Base-by-base conservation (phyloP, 2,329 filamentous ascomycete species). In the Fusarium bulbicola region DNA sequence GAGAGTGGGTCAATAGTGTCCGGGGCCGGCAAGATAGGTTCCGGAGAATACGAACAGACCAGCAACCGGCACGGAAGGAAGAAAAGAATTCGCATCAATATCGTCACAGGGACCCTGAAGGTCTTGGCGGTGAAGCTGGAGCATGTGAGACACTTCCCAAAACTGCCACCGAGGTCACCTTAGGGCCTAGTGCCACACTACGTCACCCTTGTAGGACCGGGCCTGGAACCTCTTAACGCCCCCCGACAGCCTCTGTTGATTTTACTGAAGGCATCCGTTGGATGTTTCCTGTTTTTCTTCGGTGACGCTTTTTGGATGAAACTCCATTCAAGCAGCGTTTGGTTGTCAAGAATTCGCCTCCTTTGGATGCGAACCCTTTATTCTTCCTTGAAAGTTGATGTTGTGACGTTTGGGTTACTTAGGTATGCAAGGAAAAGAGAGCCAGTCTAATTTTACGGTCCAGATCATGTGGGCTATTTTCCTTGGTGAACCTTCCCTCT, bases 101-200 rank as follows among this genome's bases (percentile, higher is more conserved):
- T 73, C 43, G 36, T 42, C 46, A 53, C 37, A 52, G 53, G 24
- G 56, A 72, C 47, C 69, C 68, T 64, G 58, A 53, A 59, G 46
- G 63, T 73, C 66, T 74, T 73, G 67, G 71, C 70, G 71, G 70
- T 73, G 71, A 72, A 71, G 70, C 30, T 40, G 39, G 65, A 59
- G 62, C 76, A 77, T 74, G 75, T 68, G 75, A 77, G 70, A 67
- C 21, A 75, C 63, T 77, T 47, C 75, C 74, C 26, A 70, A 76
- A 76, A 69, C 59, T 62, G 74, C 68, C 68, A 77, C 75, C 75
- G 74, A 77, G 39, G 52, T 24, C 24, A 15, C 50, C 24, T 13
- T 72, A 75, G 68, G 64, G 63, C 24, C 21, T 74, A 74, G 71
- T 66, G 59, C 24, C 59, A 64, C 70, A 70, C 70, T 76, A 76